Conservation (phyloP, 768 basidiomycete species). For the Mycena pura region DNA sequence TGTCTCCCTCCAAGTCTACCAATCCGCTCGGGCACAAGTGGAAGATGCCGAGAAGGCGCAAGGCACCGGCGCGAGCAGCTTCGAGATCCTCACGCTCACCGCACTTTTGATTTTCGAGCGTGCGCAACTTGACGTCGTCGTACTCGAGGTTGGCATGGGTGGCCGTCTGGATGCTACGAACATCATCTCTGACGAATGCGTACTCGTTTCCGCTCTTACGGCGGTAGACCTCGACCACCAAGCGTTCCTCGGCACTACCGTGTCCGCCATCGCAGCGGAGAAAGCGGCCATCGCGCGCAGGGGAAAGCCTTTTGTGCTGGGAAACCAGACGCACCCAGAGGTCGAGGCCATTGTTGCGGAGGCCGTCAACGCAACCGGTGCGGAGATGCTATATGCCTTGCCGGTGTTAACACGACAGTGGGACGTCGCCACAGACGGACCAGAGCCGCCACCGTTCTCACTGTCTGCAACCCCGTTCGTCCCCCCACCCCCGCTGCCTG, state of each 20-base stretch:
- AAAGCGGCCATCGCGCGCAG: conserved; percentile 82
- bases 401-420: conserved; percentile 43
- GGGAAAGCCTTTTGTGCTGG: conserved; percentile 70
- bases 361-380: conserved; percentile 50
- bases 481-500: conserved; percentile 48
- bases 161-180: conserved; percentile 95
- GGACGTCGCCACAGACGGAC: conserved; percentile 44
- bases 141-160: conserved; percentile 96
- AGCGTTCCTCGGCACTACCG: conserved; percentile 80
- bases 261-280: conserved; percentile 76
- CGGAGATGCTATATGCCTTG: conserved; percentile 45
- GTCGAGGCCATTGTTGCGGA: conserved; percentile 54
- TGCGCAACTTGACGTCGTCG: conserved; percentile 74
- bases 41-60: conserved; percentile 52
- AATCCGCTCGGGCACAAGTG: conserved; percentile 51
- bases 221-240: conserved; percentile 94
- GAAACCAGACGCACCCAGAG: conserved; percentile 60
- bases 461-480: conserved; percentile 38
- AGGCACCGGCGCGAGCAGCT: conserved; percentile 63
- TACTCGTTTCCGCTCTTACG: conserved; percentile 84
- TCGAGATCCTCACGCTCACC: conserved; percentile 86
- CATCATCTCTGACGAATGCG: conserved; percentile 69
- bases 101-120: conserved; percentile 81
- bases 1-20: conserved; percentile 57
- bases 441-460: conserved; percentile 36